Base-by-base conservation (phyloP, 495 filamentous ascomycete species). In the Bombardia bombarda region DNA sequence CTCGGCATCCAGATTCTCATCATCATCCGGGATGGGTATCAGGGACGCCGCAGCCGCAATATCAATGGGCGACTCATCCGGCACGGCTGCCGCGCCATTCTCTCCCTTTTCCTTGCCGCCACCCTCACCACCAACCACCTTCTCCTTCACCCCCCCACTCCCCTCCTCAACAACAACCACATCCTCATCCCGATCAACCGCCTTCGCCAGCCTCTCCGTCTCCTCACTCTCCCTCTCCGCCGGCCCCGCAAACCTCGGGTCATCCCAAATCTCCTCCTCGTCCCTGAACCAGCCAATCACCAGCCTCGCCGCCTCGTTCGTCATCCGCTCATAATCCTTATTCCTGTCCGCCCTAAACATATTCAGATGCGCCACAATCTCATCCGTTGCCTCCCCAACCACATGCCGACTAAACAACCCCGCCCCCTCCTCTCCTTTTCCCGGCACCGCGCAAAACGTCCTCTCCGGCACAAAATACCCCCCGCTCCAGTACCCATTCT, bases 341-440 rank as follows among this genome's bases (percentile, higher is more conserved):
- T 95, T 95, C 42, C 82, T 78, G 50, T 78, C 79, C 19, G 78
- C 78, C 42, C 72, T 64, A 54, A 97, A 97, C 80, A 97, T 87
- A 42, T 70, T 80, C 62, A 83, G 75, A 61, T 97, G 92, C 6
- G 90, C 90, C 43, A 72, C 70, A 13, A 85, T 76, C 65, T 98
- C 92, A 44, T 94, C 87, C n/a, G 56, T 60, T 1, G 78, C 85
- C 40, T 73, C 77, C 47, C 83, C 74, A 52, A 96, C 90, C 24
- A 85, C 75, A 9, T 75, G 75, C 31, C 77, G 72, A 21, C 64
- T 60, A 66, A 70, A 72, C 70, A 89, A 51, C 52, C 62, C 36
- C 33, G 45, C 55, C 1, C 17, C 50, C 4, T 56, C 65, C 40
- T 58, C 58, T 28, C 38, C 38, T n/a, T n/a, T n/a, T 2, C 40